These are phyloP conservation scores for Athelia sp. DNA, from an alignment of 1,284 basidiomycete genomes.

Conservation along the genomic window DNA sequence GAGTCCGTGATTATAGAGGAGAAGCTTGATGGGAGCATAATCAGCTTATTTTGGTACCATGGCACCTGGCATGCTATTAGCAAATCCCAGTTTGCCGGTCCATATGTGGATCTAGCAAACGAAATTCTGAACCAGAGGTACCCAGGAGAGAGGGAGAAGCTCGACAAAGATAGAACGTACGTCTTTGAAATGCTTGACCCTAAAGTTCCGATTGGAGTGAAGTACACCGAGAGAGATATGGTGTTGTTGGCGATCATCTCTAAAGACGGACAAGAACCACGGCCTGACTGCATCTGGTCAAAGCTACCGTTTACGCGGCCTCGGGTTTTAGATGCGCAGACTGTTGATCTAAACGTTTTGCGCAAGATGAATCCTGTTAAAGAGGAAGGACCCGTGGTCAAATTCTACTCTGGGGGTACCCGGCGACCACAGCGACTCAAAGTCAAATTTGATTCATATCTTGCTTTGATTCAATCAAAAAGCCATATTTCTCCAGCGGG, in stretches of 20 bases:
- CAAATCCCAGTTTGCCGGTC: slow-evolving; percentile 7
- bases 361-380: slow-evolving; percentile 7
- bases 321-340: neutral
- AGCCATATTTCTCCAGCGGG: slow-evolving; percentile 1
- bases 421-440: slow-evolving; percentile 8
- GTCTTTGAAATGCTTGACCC: slow-evolving; percentile 11
- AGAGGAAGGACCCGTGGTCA: slow-evolving; percentile 11
- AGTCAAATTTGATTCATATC: slow-evolving; percentile 10
- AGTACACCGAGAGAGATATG: slow-evolving; percentile 3
- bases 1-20: slow-evolving; percentile 5
- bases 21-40: slow-evolving; percentile 12
- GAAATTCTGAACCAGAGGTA: slow-evolving; percentile 8
- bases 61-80: slow-evolving; percentile 7
- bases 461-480: slow-evolving; percentile 5
- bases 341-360: slow-evolving; percentile 4
- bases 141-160: neutral
- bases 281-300: slow-evolving; percentile 8
- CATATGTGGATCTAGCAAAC: slow-evolving; percentile 7
- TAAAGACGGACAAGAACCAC: slow-evolving; percentile 10
- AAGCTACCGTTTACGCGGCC: slow-evolving; percentile 9
- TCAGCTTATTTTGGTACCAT: slow-evolving; percentile 8
- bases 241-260: slow-evolving; percentile 8
- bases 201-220: neutral
- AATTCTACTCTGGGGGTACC: slow-evolving; percentile 2
- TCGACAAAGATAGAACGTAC: slow-evolving; percentile 9